Evolutionary conservation across 164 flowering plant genomes (phyloP), one percentile per base, ranked within the genome.

Genomic region (Piper longum): DNA sequence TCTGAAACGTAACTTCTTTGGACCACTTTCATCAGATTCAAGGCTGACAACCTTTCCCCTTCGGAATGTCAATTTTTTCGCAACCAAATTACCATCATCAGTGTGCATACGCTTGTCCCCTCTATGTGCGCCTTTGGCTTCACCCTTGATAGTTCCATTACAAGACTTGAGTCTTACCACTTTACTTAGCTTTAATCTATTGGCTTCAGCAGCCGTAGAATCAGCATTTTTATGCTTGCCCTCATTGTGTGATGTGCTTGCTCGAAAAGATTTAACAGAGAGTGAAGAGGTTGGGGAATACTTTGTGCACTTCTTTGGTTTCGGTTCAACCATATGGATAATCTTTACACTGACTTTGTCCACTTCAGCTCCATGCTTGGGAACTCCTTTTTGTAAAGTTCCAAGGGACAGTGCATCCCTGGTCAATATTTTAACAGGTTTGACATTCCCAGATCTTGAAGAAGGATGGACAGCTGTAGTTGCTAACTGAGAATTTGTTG

Each of bases 21-120:
- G 68, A 19, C 16, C 56, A 45, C 42, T 60, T 60, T 64, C 69
- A 45, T 75, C 79, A 5, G 73, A 40, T 5, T 66, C 72, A 56
- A 68, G 74, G 4, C 68, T 69, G 56, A 82, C 61, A 9, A 73
- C 77, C 61, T 69, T 84, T 60, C 87, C 86, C 70, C 81, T 77
- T 72, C 74, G 74, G 72, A 83, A 83, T n/a, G 51, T 70, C 57
- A 82, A 59, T 69, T 78, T 80, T 41, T 44, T 54, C 17, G 73
- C 36, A 13, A 43, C 40, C 59, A 13, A 51, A 16, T 63, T 65
- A 51, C 69, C 54, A 45, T 62, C 65, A 42, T 58, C 63, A 39
- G 71, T 43, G 54, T 19, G 67, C 57, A 57, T 19, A 58, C 39
- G 51, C 63, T 64, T 70, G 66, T 41, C 68, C 66, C 64, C 75